Evolutionary conservation across 2,329 filamentous ascomycete species (phyloP).

Genomic region (Pseudopyrenochaeta lycopersici): DNA sequence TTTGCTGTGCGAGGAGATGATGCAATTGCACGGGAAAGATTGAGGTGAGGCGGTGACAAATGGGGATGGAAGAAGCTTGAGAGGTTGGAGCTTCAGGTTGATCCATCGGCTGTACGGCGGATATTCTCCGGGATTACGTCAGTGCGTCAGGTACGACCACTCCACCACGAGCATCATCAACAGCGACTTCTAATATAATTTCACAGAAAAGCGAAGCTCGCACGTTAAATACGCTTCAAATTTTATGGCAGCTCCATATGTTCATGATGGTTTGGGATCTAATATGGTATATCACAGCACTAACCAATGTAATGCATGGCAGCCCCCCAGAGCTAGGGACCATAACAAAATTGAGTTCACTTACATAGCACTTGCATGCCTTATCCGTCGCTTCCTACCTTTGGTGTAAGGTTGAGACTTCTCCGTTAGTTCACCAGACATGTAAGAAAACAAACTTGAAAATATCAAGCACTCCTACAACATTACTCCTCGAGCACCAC

Average conservation of each 20-base stretch:
- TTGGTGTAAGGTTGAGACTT: not conserved
- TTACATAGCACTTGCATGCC: not conserved
- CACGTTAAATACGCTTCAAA: too few species aligned
- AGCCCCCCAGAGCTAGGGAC: not conserved
- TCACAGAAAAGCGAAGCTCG: too few species aligned
- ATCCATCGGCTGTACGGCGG: constrained; percentile 17
- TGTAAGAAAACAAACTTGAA: not conserved
- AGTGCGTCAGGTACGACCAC: constrained; percentile 18
- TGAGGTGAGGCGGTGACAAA: not conserved
- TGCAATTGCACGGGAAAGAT: constrained; percentile 1
- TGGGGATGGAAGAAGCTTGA: constrained; percentile 6
- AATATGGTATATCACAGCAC: not conserved
- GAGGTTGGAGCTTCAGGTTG: constrained; percentile 17
- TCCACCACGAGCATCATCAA: not conserved
- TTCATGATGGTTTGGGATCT: not conserved
- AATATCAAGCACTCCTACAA: not conserved
- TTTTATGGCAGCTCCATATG: too few species aligned
- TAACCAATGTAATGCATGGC: not conserved
- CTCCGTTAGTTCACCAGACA: not conserved
- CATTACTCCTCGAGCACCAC: not conserved
- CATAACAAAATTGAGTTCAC: not conserved
- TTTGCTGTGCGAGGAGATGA: constrained; percentile 24
- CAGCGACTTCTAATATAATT: too few species aligned
- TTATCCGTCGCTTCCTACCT: not conserved
- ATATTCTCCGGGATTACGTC: constrained; percentile 18